phyloP scores from a whole-genome alignment of 2,329 filamentous ascomycete genomes.

The Ophiostoma piceae region DNA sequence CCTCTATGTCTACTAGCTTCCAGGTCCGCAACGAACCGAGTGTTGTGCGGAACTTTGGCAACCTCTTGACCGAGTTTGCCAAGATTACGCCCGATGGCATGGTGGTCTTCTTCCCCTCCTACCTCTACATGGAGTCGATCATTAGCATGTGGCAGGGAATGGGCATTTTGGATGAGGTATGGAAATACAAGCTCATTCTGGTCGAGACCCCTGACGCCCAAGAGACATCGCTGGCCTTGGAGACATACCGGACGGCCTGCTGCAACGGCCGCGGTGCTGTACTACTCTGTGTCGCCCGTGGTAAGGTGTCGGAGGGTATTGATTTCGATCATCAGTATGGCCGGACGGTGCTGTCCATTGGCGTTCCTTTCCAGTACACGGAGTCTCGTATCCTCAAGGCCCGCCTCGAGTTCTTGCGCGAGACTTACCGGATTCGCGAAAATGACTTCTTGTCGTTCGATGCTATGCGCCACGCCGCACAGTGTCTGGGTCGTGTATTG shows the following conservation, averaged over 20 bases:
- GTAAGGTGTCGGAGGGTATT: constrained; percentile 96
- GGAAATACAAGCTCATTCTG: constrained; percentile 98
- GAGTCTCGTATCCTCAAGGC: constrained; percentile 96
- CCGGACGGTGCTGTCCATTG: constrained; percentile 90
- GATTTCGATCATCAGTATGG: constrained; percentile 99
- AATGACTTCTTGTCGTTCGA: constrained; percentile 98
- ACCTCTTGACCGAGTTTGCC: constrained; percentile 86
- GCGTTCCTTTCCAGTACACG: constrained; percentile 97
- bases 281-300: constrained; percentile 87
- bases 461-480: constrained; percentile 97
- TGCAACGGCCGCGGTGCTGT: constrained; percentile 94
- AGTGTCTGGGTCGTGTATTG: constrained; percentile 90
- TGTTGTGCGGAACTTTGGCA: constrained; percentile 96
- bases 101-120: constrained; percentile 99
- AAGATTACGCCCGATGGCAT: constrained; percentile 94
- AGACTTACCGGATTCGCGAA: constrained; percentile 93
- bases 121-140: constrained; percentile 98
- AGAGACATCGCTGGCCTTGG: constrained; percentile 89
- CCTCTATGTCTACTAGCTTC: constrained; percentile 86
- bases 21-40: constrained; percentile 92
- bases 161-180: constrained; percentile 94
- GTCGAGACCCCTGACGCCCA: constrained; percentile 97
- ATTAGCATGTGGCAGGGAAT: constrained; percentile 99
- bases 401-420: constrained; percentile 87
- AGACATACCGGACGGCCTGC: constrained; percentile 95